Evolutionary conservation across 768 basidiomycete species (phyloP), one percentile per base, ranked within the genome.

Genomic region (Megacollybia marginata): DNA sequence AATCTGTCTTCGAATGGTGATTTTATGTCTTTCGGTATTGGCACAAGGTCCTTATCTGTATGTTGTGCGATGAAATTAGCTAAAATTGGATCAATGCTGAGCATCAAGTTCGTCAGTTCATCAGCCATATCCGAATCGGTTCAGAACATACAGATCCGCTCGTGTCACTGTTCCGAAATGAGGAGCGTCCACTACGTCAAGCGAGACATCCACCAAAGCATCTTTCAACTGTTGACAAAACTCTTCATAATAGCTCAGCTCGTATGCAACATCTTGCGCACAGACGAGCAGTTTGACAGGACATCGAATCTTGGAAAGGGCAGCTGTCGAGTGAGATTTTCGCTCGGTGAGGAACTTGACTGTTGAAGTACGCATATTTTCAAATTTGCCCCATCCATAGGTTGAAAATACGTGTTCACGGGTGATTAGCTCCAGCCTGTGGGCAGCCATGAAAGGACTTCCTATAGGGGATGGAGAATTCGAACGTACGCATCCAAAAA

Each of bases 221-320:
- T 52, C 44, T 46, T 42, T 59, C 52, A 68, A 56, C 43, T 51
- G 54, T 10, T 48, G 45, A 49, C 51, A 48, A 33, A 62, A 50
- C 20, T 50, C 50, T 34, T 56, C 38, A 9, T 53, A 42, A 35
- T 55, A 47, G 46, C 48, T 55, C 34, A 60, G 28, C 15, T 51
- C 46, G 32, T 56, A 61, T 33, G 59, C 60, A 51, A 66, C 58
- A 47, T 65, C 64, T 46, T 60, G 57, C 10, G 54, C 38, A 36
- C 60, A 58, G 43, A 61, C 58, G 33, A 62, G 55, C 8, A 64
- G 43, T 23, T 54, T 52, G 20, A 64, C 52, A 23, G 61, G 62
- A 44, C 54, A 58, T n/a, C 40, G 45, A 10, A 62, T 54, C 52
- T 55, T 48, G 31, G 31, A 47, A 16, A 49, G 40, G 32, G 46